Base-by-base conservation (phyloP, 2,329 filamentous ascomycete species). In the Venturia effusa region DNA sequence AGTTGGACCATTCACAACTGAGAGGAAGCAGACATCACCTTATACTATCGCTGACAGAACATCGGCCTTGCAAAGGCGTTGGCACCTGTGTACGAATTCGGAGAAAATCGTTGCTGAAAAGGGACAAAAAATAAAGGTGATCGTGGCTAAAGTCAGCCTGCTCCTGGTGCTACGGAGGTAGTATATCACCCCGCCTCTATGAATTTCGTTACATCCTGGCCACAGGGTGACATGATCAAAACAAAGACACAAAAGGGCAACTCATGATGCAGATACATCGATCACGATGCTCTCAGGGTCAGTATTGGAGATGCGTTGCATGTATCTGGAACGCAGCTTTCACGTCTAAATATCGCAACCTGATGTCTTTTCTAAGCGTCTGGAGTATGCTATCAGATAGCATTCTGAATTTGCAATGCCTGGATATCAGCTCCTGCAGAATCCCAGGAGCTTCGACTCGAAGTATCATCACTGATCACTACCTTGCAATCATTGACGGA, bases 371-470 rank as follows among this genome's bases (percentile, higher is more conserved):
- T 51, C 13, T 27, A 30, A 4, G 45, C 4, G 22, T 51, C 45
- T 27, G 27, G 45, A 24, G 22, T 55, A 27, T 63, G 62, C 51
- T 60, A 32, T 32, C 59, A 63, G 40, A 7, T 59, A 19, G 62
- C 62, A 3, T 27, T 30, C 34, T 19, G 24, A 34, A 51, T 45
- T 13, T 63, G 60, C 5, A 59, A 22, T 24, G 27, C 51, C 22
- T 37, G 59, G 30, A 63, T 60, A 24, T 32, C n/a, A 40, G 62
- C 48, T 15, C 62, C 48, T 43, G 51, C 61, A 17, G 63, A 61
- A 17, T 64, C 37, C 39, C 57, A 61, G 39, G 62, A 37, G 15
- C 57, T 61, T 10, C 39, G 34, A 19, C 57, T 64, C 37, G 63
- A 64, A 37, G 37, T 61, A 19, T 37, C 51, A 3, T 45, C 30